Base-by-base conservation (phyloP, 352 stramenopile genomes). In the Globisporangium alternatum region DNA sequence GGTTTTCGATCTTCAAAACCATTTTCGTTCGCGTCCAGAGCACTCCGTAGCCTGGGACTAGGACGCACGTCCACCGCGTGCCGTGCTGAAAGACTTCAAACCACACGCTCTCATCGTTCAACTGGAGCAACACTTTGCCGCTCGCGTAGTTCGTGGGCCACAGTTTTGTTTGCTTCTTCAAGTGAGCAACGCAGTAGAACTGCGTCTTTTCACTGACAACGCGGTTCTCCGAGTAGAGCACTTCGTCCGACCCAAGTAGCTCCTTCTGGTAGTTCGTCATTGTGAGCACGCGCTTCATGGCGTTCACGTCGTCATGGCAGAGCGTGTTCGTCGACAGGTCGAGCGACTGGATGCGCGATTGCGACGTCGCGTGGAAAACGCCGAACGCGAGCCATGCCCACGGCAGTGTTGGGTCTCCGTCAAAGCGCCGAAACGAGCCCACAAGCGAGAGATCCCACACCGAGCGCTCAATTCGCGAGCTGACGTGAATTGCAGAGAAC, bases 321-420 rank as follows among this genome's bases (percentile, higher is more conserved):
- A 88, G 31, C 3, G 74, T 48, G 35, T 82, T 83, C 25, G 65
- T 58, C 15, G 78, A 86, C 2, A 88, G 25, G 55, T 88, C 74
- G 25, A 88, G 41, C 21, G 54, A 25, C 30, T 9, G 49, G 15
- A 73, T 59, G 22, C 25, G 52, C 35, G 66, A 71, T 19, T 54
- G 68, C 1, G 65, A 79, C 5, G 39, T 22, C 3, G 30, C 47
- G 54, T 70, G 70, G n/a, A 74, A 68, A 21, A 82, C 37, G 12
- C 67, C 72, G 44, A 70, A 75, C 2, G 65, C 58, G 35, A 85
- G 35, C 78, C 78, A 88, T 9, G 71, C 35, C 78, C 78, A 86
- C 17, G 66, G 63, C 9, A 73, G 28, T 1, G 25, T 37, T 2
- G 59, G 44, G 17, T 64, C 70, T 12, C 70, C 68, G 22, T 73